phyloP scores from a whole-genome alignment of 768 basidiomycete species.

The Cyclocybe aegerita region DNA sequence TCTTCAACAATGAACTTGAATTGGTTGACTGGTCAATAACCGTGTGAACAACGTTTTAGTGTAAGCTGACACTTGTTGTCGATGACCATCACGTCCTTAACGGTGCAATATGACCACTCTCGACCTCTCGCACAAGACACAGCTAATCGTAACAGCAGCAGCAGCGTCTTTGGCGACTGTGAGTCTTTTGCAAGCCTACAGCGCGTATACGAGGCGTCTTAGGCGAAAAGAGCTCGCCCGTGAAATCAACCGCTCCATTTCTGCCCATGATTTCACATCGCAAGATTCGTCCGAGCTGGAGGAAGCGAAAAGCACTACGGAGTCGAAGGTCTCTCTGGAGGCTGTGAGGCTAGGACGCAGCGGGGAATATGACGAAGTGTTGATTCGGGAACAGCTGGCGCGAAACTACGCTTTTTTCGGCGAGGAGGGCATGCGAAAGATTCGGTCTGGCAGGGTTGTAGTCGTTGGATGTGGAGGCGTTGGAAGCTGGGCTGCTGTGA shows the following conservation, averaged over 20 bases:
- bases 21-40: no score
- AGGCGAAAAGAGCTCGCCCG: slow-evolving; percentile 56
- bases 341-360: slow-evolving; percentile 3
- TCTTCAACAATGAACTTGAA: no score
- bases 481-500: slow-evolving; percentile 93
- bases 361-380: slow-evolving; percentile 65
- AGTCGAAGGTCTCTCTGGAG: slow-evolving; percentile 4
- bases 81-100: no score
- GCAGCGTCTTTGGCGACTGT: slow-evolving; percentile 65
- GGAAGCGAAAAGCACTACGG: slow-evolving; percentile 8
- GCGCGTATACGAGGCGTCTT: slow-evolving; percentile 42
- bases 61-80: no score
- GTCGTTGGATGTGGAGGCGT: slow-evolving; percentile 96
- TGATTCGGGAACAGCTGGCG: slow-evolving; percentile 88
- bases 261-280: slow-evolving; percentile 22
- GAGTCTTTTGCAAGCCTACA: slow-evolving; percentile 57
- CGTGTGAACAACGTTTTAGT: no score
- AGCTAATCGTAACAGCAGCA: slow-evolving; percentile 65
- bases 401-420: slow-evolving; percentile 95
- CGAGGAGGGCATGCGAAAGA: slow-evolving; percentile 79
- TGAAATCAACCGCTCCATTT: slow-evolving; percentile 54
- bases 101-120: slow-evolving; percentile 26
- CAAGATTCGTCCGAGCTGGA: no score
- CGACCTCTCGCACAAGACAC: slow-evolving; percentile 56
- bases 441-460: slow-evolving; percentile 76